phyloP scores from a whole-genome alignment of 352 stramenopile species.

The Phytophthora rubi region DNA sequence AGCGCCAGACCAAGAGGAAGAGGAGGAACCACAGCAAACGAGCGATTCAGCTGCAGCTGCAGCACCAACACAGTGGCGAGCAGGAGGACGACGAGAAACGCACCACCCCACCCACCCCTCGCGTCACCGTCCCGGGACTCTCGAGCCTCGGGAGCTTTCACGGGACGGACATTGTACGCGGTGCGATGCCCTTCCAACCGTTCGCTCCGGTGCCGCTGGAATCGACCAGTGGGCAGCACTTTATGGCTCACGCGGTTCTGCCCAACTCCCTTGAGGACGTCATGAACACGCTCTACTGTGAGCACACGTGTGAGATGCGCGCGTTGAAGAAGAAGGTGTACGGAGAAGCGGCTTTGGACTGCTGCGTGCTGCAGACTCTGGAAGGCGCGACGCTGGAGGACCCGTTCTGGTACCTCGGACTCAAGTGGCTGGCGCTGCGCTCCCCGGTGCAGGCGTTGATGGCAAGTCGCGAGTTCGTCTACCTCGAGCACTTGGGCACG shows the following conservation, averaged over 20 bases:
- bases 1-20: slow-evolving; percentile 48
- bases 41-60: background rate
- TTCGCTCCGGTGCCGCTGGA: slow-evolving; percentile 32
- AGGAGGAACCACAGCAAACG: slow-evolving; percentile 20
- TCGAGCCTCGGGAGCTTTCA: slow-evolving; percentile 37
- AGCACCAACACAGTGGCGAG: slow-evolving; percentile 7
- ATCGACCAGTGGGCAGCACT: slow-evolving; percentile 48
- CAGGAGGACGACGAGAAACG: slow-evolving; percentile 33
- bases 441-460: slow-evolving; percentile 68
- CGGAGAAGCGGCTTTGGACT: slow-evolving; percentile 64
- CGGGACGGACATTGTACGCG: slow-evolving; percentile 11
- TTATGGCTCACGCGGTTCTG: slow-evolving; percentile 65
- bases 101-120: slow-evolving; percentile 17
- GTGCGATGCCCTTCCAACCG: slow-evolving; percentile 17
- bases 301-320: slow-evolving; percentile 63
- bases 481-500: slow-evolving; percentile 71
- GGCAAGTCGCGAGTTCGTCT: slow-evolving; percentile 71
- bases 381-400: slow-evolving; percentile 67
- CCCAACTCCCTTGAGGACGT: slow-evolving; percentile 75
- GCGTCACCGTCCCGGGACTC: slow-evolving; percentile 29
- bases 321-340: slow-evolving; percentile 48
- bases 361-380: slow-evolving; percentile 66
- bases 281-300: slow-evolving; percentile 64
- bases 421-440: slow-evolving; percentile 78
- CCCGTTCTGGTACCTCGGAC: slow-evolving; percentile 77